Base-by-base conservation (phyloP, 2,329 filamentous ascomycete species). In the Nannizziopsis arthrosporioides region DNA sequence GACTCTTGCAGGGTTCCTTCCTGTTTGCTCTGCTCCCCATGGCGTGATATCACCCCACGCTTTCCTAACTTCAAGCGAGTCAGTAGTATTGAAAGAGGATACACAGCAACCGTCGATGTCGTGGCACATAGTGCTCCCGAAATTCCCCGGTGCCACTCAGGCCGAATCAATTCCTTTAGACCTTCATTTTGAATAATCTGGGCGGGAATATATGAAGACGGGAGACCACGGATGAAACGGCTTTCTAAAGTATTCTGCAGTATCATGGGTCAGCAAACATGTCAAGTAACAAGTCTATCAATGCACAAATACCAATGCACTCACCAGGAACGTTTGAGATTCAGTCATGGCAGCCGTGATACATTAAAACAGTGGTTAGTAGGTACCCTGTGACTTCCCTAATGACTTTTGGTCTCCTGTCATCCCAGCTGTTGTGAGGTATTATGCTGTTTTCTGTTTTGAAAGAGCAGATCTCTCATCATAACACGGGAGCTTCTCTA, bases 31-130 rank as follows among this genome's bases (percentile, higher is more conserved):
- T 59, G 52, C 2, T 54, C 57, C 40, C 51, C 47, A 42, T 54
- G 46, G 54, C 60, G 50, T 43, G 56, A 49, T 30, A 65, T 68
- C 32, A 66, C 69, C n/a, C 80, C 66, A 56, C 77, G 77, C 36
- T 75, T 75, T 67, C 92, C 85, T 2, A 86, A 83, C 66, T 93
- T 87, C 41, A 94, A 74, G 22, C 87, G 78, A 19, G 87, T 88
- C 48, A 87, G 82, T 53, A 92, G 78, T 38, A 93, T 76, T 58
- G 86, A 84, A 49, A 94, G 75, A 1, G 88, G 89, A 61, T 94
- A 93, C 5, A 85, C 80, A 47, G 80, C 67, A 41, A 87, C 73
- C 57, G 89, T 90, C 9, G 87, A 85, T 51, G 90, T 75, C 12
- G 85, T 83, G 0, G 85, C 84, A 32, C 86, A 87, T 0, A 81